Evolutionary conservation across 345 rosid genomes (phyloP).

Genomic region (Populus nigra): DNA sequence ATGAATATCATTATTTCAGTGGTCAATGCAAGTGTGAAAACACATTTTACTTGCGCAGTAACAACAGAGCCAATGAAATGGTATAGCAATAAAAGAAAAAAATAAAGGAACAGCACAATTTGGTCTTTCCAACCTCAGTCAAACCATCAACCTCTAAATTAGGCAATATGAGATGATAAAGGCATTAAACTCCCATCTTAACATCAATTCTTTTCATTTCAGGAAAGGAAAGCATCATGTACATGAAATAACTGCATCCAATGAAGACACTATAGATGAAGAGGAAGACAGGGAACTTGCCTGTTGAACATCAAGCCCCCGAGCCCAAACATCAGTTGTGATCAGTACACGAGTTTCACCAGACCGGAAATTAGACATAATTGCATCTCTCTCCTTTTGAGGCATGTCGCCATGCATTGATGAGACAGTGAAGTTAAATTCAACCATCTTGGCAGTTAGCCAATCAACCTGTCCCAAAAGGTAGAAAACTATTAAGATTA

Average conservation of each 20-base stretch:
- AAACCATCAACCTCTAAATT: not conserved
- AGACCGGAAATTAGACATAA: conserved; percentile 73
- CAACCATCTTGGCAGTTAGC: conserved; percentile 98
- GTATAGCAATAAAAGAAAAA: too few relatives aligned
- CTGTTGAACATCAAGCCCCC: conserved; percentile 97
- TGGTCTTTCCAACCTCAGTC: not conserved
- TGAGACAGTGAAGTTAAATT: conserved; percentile 81
- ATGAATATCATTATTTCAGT: not conserved
- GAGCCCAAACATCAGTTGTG: conserved; percentile 99
- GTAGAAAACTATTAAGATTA: not conserved
- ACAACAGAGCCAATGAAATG: not conserved
- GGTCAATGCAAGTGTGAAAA: not conserved
- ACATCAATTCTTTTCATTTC: not conserved
- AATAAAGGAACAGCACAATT: not conserved
- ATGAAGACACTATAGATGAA: not conserved
- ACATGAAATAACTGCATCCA: not conserved
- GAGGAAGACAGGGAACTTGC: conserved; percentile 35
- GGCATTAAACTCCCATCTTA: not conserved
- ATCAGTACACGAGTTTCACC: conserved; percentile 90
- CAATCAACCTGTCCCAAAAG: conserved; percentile 74
- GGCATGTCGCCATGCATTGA: conserved; percentile 99
- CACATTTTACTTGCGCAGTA: not conserved
- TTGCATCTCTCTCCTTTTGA: conserved; percentile 92
- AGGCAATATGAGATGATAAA: not conserved
- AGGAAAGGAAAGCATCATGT: not conserved